Conservation (phyloP, 75 land plant genomes). For the Larix kaempferi region DNA sequence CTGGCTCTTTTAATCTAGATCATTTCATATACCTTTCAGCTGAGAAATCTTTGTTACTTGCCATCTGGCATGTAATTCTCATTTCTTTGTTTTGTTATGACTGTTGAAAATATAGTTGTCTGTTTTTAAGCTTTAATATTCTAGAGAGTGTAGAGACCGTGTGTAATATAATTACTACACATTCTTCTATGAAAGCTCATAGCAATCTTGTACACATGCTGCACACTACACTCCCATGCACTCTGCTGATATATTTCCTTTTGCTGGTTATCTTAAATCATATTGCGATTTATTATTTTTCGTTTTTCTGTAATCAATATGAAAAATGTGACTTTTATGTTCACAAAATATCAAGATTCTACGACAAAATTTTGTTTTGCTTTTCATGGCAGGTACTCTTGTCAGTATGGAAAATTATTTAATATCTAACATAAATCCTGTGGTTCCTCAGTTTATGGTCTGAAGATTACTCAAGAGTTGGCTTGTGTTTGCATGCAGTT, state of each 20-base stretch:
- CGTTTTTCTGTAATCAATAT: too few relatives aligned
- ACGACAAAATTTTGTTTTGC: background rate
- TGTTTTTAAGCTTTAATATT: too few relatives aligned
- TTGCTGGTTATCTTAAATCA: background rate
- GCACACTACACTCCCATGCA: too few relatives aligned
- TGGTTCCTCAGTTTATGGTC: background rate
- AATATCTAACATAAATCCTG: background rate
- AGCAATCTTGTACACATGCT: too few relatives aligned
- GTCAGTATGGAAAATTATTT: background rate
- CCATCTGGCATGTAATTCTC: background rate
- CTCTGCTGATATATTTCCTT: background rate
- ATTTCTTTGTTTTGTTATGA: background rate
- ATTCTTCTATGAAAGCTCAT: too few relatives aligned
- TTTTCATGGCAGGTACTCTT: background rate
- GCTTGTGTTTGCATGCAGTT: conserved; percentile 61
- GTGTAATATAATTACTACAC: too few relatives aligned
- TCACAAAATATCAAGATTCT: too few relatives aligned
- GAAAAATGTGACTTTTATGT: too few relatives aligned
- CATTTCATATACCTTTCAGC: background rate
- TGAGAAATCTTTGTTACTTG: background rate
- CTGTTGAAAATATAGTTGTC: background rate
- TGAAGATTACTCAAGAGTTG: background rate
- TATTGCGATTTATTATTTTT: too few relatives aligned
- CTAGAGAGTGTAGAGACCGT: too few relatives aligned
- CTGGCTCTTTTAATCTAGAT: too few relatives aligned